Percentiles rank a stretch among this genome's conserved stretches.
phyloP scores from a whole-genome alignment of 257 asterid genomes.

The Oldenlandia corymbosa region DNA sequence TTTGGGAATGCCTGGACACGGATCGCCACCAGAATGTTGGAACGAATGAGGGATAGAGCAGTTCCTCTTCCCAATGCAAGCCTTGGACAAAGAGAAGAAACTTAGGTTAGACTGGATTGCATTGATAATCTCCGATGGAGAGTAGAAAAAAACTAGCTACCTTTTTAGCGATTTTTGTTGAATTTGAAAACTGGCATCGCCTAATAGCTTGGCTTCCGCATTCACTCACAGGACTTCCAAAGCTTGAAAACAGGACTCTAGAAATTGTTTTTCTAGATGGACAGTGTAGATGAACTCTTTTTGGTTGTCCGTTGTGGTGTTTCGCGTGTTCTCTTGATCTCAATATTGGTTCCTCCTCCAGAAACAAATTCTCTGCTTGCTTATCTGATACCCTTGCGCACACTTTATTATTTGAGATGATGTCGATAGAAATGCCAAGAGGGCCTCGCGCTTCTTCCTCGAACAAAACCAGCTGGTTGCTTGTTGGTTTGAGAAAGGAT shows the following conservation, averaged over 20 bases:
- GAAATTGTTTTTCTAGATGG: constrained; percentile 22
- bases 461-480: constrained; percentile 58
- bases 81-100: constrained; percentile 26
- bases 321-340: not conserved
- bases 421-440: constrained; percentile 51
- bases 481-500: constrained; percentile 60
- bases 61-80: constrained; percentile 49
- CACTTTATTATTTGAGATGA: constrained; percentile 40
- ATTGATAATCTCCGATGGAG: no score
- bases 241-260: not conserved
- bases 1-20: constrained; percentile 49
- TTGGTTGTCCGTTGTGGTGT: constrained; percentile 4
- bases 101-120: not conserved
- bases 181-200: constrained; percentile 46
- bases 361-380: constrained; percentile 26
- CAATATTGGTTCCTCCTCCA: constrained; percentile 20
- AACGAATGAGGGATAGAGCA: constrained; percentile 40
- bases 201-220: constrained; percentile 44
- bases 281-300: constrained; percentile 35
- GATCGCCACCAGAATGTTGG: constrained; percentile 48
- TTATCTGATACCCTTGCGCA: constrained; percentile 59
- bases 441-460: constrained; percentile 89
- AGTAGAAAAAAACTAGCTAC: constrained; percentile 33
- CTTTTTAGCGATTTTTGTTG: constrained; percentile 44
- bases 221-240: constrained; percentile 25